These are phyloP conservation scores for Coccomyxa subellipsoidea DNA, from an alignment of 163 green algal species.

Conservation along the genomic window DNA sequence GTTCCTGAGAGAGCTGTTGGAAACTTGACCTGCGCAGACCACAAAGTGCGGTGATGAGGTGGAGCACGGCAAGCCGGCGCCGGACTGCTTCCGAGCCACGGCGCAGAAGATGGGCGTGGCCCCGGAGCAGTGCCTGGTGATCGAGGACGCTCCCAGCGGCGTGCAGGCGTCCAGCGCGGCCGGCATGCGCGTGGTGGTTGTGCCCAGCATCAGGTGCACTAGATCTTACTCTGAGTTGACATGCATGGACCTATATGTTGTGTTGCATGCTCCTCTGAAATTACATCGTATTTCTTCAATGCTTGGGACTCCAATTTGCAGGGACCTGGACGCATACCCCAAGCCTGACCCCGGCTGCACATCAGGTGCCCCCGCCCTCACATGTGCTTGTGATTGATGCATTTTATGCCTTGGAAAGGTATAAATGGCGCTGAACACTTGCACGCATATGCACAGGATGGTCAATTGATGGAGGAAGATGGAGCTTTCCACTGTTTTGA, in stretches of 20 bases:
- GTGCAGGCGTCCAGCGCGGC: slow-evolving; percentile 65
- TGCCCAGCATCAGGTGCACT: slow-evolving; percentile 72
- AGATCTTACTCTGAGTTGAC: too few species aligned
- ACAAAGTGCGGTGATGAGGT: slow-evolving; percentile 29
- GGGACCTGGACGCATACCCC: slow-evolving; percentile 28
- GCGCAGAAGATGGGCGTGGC: slow-evolving; percentile 51
- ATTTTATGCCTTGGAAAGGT: too few species aligned
- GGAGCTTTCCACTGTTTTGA: not conserved
- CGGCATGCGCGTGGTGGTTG: slow-evolving; percentile 74
- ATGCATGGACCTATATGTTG: too few species aligned
- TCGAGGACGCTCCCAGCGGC: slow-evolving; percentile 82
- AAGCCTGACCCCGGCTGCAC: slow-evolving; percentile 14
- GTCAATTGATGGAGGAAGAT: too few species aligned
- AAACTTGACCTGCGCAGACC: not conserved
- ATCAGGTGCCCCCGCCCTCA: slow-evolving; percentile 10
- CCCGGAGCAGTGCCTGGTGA: slow-evolving; percentile 67
- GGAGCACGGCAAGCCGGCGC: slow-evolving; percentile 65
- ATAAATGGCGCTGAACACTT: too few species aligned
- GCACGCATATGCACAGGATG: too few species aligned
- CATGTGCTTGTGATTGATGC: too few species aligned
- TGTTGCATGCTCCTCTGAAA: too few species aligned
- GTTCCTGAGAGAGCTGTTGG: too few species aligned
- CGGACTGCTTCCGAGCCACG: slow-evolving; percentile 70
- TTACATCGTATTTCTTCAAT: too few species aligned
- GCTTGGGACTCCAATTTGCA: too few species aligned